Conservation (phyloP, 2,329 filamentous ascomycete species). For the Penicillium sp. region DNA sequence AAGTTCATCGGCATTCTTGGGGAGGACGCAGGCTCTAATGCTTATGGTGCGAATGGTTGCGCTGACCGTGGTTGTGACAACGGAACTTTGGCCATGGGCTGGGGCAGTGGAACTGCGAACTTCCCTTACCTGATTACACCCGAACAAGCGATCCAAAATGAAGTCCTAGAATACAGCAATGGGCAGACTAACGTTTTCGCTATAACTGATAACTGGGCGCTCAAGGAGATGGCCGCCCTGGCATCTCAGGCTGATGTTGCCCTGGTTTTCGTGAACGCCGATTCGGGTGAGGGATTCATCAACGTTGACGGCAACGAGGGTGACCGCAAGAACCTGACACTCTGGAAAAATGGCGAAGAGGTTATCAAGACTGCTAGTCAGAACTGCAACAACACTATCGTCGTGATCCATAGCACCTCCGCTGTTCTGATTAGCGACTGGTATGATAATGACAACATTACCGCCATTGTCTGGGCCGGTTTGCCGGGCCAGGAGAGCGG, state of each 20-base stretch:
- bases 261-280: constrained; percentile 86
- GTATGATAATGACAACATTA: constrained; percentile 63
- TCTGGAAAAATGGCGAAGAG: constrained; percentile 79
- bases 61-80: constrained; percentile 62
- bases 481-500: constrained; percentile 73
- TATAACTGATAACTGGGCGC: constrained; percentile 59
- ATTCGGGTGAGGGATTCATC: constrained; percentile 85
- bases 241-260: constrained; percentile 54
- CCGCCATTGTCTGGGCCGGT: constrained; percentile 72
- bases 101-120: constrained; percentile 59
- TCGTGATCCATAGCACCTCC: constrained; percentile 83
- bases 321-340: constrained; percentile 86
- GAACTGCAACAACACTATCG: constrained; percentile 81
- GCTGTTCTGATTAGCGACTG: constrained; percentile 71
- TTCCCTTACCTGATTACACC: constrained; percentile 65
- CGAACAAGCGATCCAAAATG: constrained; percentile 62
- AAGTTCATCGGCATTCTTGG: constrained; percentile 75
- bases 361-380: constrained; percentile 78
- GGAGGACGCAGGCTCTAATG: constrained; percentile 75
- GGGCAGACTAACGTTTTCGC: constrained; percentile 63
- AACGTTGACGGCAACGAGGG: constrained; percentile 77
- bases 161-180: constrained; percentile 55
- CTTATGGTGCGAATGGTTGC: constrained; percentile 76
- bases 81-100: constrained; percentile 62
- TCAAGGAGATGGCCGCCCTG: constrained; percentile 49